These are phyloP conservation scores for Ceratobasidium theobromae DNA, from an alignment of 1,284 basidiomycete genomes.

Conservation along the genomic window DNA sequence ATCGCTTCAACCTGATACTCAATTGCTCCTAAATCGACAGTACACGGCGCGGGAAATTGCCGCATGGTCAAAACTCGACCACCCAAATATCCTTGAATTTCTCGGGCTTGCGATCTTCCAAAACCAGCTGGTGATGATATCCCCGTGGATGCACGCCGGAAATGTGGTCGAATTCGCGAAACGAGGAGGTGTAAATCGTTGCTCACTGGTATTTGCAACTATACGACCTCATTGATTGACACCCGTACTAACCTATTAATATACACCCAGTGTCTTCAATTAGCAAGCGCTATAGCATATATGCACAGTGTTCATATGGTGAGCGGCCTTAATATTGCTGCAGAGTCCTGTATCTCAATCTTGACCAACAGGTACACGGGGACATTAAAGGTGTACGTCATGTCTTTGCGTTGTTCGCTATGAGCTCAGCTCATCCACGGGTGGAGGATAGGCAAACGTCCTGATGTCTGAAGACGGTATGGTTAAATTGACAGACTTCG, in stretches of 20 bases:
- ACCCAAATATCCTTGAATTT: neutral
- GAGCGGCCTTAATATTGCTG: neutral
- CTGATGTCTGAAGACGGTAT: constrained; percentile 1
- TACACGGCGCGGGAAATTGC: neutral
- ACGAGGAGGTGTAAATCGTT: neutral
- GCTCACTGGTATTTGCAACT: neutral
- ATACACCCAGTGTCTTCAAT: neutral
- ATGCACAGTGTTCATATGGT: constrained; percentile 5
- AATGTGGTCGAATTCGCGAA: neutral
- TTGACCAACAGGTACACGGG: neutral
- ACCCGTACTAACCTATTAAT: neutral
- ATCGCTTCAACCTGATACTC: neutral
- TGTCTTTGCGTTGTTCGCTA: neutral
- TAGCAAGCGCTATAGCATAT: neutral
- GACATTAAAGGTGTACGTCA: constrained; percentile 22
- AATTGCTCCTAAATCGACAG: neutral
- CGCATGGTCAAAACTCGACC: constrained; percentile 2
- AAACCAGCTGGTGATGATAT: neutral
- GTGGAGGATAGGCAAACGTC: neutral
- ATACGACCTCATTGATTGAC: neutral
- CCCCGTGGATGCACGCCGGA: neutral
- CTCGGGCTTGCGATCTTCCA: constrained; percentile 2
- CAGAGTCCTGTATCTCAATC: neutral
- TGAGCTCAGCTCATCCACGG: neutral
- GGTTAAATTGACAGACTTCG: constrained; percentile 14